Evolutionary conservation across 257 asterid genomes (phyloP).

Genomic region (Solanum dulcamara): DNA sequence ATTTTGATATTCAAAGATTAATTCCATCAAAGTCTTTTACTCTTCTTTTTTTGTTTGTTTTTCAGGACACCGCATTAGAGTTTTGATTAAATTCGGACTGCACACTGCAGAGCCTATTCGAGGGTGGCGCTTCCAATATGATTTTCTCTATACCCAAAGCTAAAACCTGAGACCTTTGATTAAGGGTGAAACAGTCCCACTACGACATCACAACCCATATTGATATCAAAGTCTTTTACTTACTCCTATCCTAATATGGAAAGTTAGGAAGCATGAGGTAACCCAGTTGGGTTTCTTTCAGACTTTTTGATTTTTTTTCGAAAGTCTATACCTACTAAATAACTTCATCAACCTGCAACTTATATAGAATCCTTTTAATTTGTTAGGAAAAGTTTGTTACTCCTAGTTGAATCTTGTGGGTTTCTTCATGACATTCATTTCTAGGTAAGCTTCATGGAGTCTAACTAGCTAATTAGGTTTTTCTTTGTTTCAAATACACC

Average conservation of each 20-base stretch:
- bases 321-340: constrained; percentile 3
- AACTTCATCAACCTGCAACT: neutral
- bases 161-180: no score
- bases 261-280: neutral
- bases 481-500: neutral
- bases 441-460: neutral
- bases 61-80: no score
- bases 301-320: neutral
- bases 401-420: neutral
- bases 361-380: neutral
- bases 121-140: no score
- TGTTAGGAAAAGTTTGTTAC: neutral
- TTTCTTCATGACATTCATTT: neutral
- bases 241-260: neutral
- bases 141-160: no score
- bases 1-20: neutral
- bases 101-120: no score
- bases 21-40: neutral
- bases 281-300: neutral
- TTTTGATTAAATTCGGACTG: no score
- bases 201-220: no score
- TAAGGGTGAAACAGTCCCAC: no score
- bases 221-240: no score
- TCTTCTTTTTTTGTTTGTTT: no score
- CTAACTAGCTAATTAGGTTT: neutral